These are phyloP conservation scores for Polysphondylium violaceum DNA, from an alignment of 78 protist genomes.

Conservation along the genomic window DNA sequence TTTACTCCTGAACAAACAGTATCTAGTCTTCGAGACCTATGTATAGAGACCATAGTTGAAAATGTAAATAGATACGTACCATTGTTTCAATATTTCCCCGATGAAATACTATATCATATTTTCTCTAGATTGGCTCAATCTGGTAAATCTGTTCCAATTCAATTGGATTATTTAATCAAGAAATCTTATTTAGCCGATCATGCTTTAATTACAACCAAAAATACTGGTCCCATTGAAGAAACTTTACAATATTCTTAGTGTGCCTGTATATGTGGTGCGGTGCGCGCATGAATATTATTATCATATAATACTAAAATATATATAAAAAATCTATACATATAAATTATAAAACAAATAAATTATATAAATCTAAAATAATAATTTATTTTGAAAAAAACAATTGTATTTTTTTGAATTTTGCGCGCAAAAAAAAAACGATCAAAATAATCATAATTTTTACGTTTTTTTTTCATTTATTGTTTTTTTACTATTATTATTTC, in stretches of 20 bases:
- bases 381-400: not conserved
- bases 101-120: slow-evolving; percentile 31
- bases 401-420: not conserved
- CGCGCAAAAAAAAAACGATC: not conserved
- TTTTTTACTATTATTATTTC: not conserved
- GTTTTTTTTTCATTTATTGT: not conserved
- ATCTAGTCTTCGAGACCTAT: slow-evolving; percentile 37
- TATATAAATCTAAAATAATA: not conserved
- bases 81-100: slow-evolving; percentile 33
- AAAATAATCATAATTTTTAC: not conserved
- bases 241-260: too few relatives aligned
- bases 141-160: slow-evolving; percentile 39
- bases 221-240: slow-evolving; percentile 43
- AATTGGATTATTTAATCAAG: slow-evolving; percentile 39
- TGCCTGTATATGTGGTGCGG: too few relatives aligned
- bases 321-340: not conserved
- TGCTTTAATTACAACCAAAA: slow-evolving; percentile 25
- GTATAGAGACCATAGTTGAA: slow-evolving; percentile 53
- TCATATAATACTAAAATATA: too few relatives aligned
- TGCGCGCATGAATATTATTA: too few relatives aligned
- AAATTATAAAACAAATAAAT: too few relatives aligned
- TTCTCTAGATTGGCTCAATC: slow-evolving; percentile 39
- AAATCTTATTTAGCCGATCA: slow-evolving; percentile 60
- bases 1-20: slow-evolving; percentile 62
- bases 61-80: slow-evolving; percentile 21